Evolutionary conservation across 2,329 filamentous ascomycete genomes (phyloP), one percentile per base, ranked within the genome.

Genomic region (Escovopsis sp.): DNA sequence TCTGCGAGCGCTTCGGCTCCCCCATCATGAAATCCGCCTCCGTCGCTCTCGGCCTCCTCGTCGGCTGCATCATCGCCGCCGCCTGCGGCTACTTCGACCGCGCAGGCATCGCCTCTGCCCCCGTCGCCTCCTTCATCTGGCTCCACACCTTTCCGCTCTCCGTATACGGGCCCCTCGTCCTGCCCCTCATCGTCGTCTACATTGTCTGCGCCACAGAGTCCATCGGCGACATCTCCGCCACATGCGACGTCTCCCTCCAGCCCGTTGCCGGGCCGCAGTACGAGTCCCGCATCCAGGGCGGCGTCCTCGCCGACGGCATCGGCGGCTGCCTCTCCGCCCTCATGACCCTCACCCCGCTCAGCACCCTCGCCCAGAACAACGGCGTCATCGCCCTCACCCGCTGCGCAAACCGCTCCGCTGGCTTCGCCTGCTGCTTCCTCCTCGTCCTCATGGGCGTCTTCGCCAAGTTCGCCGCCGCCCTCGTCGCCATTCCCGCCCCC

Each of bases 1-100:
- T 88, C 11, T 83, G 79, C 51, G 83, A 90, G 55, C 72, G 81
- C 10, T 86, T 87, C 46, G 84, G 84, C 2, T 70, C 80, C 0
- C 83, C 84, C 0, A 79, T 90, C 44, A 87, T 90, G 79, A 87
- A 87, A 52, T 82, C 76, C 3, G 79, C 74, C 7, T 76, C 77
- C 21, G 81, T 88, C 23, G 72, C 87, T 29, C 65, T 85, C 37
- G 82, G 83, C 12, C 65, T 87, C 5, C 66, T 85, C 0, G 52
- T 78, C 2, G 83, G 83, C 31, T 87, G 82, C 56, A 79, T 86
- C 47, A 80, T 90, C 41, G 81, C 79, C 10, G 82, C 68, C 0
- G 82, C 81, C 2, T 76, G 70, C 35, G 82, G 81, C 21, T 90
- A 88, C 56, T 88, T 87, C 49, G 78, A 81, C 49, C 62, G 63